Evolutionary conservation across 352 stramenopile species (phyloP).

Genomic region (Phytopythium vexans): DNA sequence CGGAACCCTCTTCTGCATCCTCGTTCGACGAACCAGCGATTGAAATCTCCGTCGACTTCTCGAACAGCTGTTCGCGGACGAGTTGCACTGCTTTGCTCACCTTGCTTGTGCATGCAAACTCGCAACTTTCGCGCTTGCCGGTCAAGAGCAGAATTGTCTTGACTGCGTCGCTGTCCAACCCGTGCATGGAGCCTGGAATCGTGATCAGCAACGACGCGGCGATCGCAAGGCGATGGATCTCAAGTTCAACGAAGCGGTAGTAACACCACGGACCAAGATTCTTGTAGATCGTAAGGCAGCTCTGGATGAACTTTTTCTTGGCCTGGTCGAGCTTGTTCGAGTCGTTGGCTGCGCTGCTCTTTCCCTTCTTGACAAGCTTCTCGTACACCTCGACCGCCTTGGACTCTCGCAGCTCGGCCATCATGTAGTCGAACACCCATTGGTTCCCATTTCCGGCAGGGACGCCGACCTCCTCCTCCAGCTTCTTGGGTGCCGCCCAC

Average conservation of each 20-base stretch:
- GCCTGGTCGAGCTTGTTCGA: slow-evolving; percentile 41
- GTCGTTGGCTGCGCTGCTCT: slow-evolving; percentile 30
- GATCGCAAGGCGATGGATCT: slow-evolving; percentile 61
- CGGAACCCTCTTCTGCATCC: slow-evolving; percentile 14
- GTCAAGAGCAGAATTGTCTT: slow-evolving; percentile 41
- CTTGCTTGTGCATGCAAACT: slow-evolving; percentile 51
- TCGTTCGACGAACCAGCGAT: not conserved
- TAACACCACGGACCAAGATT: slow-evolving; percentile 73
- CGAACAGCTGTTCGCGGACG: slow-evolving; percentile 33
- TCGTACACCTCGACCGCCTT: slow-evolving; percentile 45
- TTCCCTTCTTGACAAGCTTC: slow-evolving; percentile 53
- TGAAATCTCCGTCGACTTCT: not conserved
- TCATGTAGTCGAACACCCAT: slow-evolving; percentile 35
- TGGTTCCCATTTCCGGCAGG: slow-evolving; percentile 2
- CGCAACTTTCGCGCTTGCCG: slow-evolving; percentile 33
- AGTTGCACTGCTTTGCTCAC: slow-evolving; percentile 59
- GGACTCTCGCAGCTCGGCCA: slow-evolving; percentile 40
- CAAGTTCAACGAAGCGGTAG: slow-evolving; percentile 69
- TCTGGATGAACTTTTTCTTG: slow-evolving; percentile 52
- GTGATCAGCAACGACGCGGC: slow-evolving; percentile 47
- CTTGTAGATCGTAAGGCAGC: slow-evolving; percentile 54
- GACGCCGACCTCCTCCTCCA: slow-evolving; percentile 10
- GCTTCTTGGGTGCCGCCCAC: slow-evolving; percentile 9
- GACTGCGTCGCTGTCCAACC: slow-evolving; percentile 50
- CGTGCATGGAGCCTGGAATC: slow-evolving; percentile 53